These are phyloP conservation scores for Aechmea fasciata DNA, from an alignment of 176 grass and related monocot species.

Conservation along the genomic window DNA sequence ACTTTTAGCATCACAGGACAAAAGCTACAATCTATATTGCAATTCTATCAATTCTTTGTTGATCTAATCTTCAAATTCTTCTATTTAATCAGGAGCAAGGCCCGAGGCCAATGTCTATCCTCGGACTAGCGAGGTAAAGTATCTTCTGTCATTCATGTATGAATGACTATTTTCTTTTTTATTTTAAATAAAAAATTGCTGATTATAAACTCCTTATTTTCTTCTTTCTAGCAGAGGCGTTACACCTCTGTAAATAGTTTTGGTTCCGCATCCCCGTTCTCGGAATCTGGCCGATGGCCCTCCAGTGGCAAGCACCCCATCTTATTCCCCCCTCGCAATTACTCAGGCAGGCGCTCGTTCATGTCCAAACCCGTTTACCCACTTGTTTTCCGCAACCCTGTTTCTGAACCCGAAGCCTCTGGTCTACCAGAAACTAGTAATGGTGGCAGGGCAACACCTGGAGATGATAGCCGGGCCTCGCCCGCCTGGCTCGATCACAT, in stretches of 20 bases:
- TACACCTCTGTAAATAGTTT: slow-evolving; percentile 62
- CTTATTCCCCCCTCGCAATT: slow-evolving; percentile 45
- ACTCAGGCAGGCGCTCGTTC: slow-evolving; percentile 67
- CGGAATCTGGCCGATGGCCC: slow-evolving; percentile 62
- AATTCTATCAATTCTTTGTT: slow-evolving; percentile 4
- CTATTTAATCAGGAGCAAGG: slow-evolving; percentile 47
- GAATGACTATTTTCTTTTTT: background rate
- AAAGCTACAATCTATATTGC: too few relatives aligned
- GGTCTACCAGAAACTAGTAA: slow-evolving; percentile 53
- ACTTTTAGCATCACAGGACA: too few relatives aligned
- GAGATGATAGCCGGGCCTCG: slow-evolving; percentile 56
- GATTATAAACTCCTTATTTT: slow-evolving; percentile 5
- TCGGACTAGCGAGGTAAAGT: slow-evolving; percentile 66
- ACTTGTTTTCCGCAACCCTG: slow-evolving; percentile 73
- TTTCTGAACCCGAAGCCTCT: slow-evolving; percentile 54
- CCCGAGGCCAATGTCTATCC: slow-evolving; percentile 54
- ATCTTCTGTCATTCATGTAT: slow-evolving; percentile 9
- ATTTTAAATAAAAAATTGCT: background rate
- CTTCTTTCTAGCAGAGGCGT: slow-evolving; percentile 49
- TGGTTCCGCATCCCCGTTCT: slow-evolving; percentile 67
- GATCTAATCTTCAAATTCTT: slow-evolving; percentile 32
- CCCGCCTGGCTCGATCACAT: slow-evolving; percentile 47
- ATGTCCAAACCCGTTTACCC: slow-evolving; percentile 97
- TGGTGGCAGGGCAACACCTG: slow-evolving; percentile 43
- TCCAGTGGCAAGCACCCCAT: slow-evolving; percentile 58